phyloP scores from a whole-genome alignment of 2,329 filamentous ascomycete species.

The Fusarium sp. region DNA sequence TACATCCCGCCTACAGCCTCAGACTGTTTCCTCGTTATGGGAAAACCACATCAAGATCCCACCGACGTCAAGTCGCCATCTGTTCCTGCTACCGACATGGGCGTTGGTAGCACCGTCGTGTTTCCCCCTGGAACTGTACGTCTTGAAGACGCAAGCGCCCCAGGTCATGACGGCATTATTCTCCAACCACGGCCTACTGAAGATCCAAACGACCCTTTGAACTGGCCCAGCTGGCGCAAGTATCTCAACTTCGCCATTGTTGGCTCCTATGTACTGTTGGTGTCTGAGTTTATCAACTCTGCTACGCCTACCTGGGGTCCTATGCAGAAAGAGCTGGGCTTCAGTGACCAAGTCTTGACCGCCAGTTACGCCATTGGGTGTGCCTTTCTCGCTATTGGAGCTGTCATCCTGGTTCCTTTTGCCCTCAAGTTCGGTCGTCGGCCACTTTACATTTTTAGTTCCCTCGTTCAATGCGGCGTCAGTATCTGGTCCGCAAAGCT shows the following conservation, averaged over 20 bases:
- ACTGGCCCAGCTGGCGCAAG: conserved; percentile 25
- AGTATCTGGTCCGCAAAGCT: conserved; percentile 57
- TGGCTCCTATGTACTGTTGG: conserved; percentile 72
- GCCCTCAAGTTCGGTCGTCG: conserved; percentile 40
- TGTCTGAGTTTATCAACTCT: conserved; percentile 67
- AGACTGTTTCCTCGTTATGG: no score
- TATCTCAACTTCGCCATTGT: conserved; percentile 60
- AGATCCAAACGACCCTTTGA: conserved; percentile 21
- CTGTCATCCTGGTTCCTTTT: conserved; percentile 40
- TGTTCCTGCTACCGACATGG: no score
- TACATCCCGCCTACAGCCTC: no score
- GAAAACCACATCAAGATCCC: no score
- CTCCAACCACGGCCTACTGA: conserved; percentile 9
- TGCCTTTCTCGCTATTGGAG: conserved; percentile 34
- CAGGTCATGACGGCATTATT: not conserved
- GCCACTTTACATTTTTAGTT: conserved; percentile 49
- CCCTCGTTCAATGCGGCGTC: conserved; percentile 51
- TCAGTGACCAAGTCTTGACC: not conserved
- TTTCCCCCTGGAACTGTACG: no score
- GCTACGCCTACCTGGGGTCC: not conserved
- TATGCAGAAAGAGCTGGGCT: conserved; percentile 12
- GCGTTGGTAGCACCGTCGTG: no score
- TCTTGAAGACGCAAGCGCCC: no score
- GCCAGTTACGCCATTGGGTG: conserved; percentile 10
- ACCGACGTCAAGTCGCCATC: no score